A percentile compares a stretch with the other conserved stretches of the same genome.
Evolutionary conservation across 257 asterid genomes (phyloP).

Genomic region (Penstemon barbatus): DNA sequence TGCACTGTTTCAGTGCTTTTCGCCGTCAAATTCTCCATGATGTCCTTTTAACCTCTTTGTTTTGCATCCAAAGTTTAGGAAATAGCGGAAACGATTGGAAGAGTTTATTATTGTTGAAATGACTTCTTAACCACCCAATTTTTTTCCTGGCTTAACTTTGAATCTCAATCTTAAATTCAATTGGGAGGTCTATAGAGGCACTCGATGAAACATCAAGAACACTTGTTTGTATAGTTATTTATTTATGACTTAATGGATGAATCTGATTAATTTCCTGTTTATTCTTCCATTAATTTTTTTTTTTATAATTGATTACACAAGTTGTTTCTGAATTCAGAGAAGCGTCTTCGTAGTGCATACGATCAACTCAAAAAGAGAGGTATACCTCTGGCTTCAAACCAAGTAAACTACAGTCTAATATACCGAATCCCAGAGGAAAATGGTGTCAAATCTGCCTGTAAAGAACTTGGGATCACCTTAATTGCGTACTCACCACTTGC

Average conservation of each 20-base stretch:
- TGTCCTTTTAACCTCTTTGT: neutral
- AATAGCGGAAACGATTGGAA: neutral
- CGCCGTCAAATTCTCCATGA: too few species aligned
- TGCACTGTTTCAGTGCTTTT: neutral
- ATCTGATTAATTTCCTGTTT: neutral
- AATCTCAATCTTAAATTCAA: neutral
- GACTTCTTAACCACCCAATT: neutral
- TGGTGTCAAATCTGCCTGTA: conserved; percentile 87
- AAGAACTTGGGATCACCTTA: conserved; percentile 80
- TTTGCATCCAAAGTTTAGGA: neutral
- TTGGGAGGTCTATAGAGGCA: neutral
- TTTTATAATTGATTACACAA: conserved; percentile 4
- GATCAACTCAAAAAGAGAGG: conserved; percentile 79
- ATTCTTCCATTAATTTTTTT: neutral
- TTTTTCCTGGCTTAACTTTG: neutral
- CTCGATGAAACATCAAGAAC: neutral
- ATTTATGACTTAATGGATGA: conserved; percentile 9
- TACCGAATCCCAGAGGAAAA: conserved; percentile 85
- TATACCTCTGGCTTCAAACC: conserved; percentile 89
- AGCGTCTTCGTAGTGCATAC: conserved; percentile 79
- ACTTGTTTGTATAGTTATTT: neutral
- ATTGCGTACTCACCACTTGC: conserved; percentile 95
- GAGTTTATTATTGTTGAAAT: neutral
- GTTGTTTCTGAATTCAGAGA: conserved; percentile 50
- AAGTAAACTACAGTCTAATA: conserved; percentile 91